Evolutionary conservation across 176 grass and related monocot species (phyloP).

Genomic region (Chrysopogon serrulatus): DNA sequence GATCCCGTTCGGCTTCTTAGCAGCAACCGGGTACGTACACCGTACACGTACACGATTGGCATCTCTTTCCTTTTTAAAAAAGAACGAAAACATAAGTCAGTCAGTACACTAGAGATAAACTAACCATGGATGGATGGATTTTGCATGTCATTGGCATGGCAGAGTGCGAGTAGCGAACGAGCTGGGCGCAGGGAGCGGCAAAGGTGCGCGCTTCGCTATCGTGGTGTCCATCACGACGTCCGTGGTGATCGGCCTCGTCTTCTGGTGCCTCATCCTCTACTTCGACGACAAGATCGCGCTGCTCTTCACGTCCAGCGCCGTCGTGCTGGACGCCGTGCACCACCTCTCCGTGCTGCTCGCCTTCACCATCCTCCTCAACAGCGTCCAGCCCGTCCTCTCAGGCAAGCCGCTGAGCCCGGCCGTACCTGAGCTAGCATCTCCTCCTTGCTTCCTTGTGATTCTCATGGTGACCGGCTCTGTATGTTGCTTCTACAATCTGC

Average conservation of each 20-base stretch:
- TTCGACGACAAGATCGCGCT: constrained; percentile 34
- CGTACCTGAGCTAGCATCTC: neutral
- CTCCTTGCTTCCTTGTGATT: neutral
- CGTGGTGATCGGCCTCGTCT: constrained; percentile 27
- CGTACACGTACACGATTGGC: neutral
- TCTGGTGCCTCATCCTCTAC: constrained; percentile 38
- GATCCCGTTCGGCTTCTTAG: constrained; percentile 75
- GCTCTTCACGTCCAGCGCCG: constrained; percentile 34
- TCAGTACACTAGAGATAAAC: too few species aligned
- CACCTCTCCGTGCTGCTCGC: constrained; percentile 32
- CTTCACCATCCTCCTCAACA: constrained; percentile 47
- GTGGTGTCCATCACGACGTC: constrained; percentile 44
- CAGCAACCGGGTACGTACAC: constrained; percentile 61
- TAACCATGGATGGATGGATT: too few species aligned
- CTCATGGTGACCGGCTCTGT: too few species aligned
- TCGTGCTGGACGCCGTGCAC: constrained; percentile 35
- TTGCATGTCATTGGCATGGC: neutral
- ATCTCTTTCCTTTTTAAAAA: neutral
- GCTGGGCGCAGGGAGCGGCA: constrained; percentile 45
- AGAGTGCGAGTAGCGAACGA: constrained; percentile 52
- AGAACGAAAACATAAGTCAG: too few species aligned
- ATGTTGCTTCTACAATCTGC: neutral
- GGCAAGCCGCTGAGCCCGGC: neutral
- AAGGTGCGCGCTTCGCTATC: constrained; percentile 38
- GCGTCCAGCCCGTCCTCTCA: too few species aligned